Percentiles rank a stretch among this genome's conserved stretches.
phyloP scores from a whole-genome alignment of 495 filamentous ascomycete species.

The Chaetomium tenue region DNA sequence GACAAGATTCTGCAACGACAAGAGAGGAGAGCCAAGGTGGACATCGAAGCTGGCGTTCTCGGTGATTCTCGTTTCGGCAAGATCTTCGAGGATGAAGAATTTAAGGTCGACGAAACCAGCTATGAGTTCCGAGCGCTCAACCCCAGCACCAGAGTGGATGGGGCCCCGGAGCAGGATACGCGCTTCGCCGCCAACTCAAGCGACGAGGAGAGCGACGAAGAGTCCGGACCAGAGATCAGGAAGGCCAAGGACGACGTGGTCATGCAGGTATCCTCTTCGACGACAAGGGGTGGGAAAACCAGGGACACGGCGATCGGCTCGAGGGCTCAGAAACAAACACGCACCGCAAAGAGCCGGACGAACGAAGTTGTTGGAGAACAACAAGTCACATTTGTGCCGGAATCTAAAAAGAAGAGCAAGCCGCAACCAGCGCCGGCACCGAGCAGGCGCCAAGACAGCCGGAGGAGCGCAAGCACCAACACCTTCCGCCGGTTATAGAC shows the following conservation, averaged over 20 bases:
- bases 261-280: constrained; percentile 70
- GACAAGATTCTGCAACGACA: constrained; percentile 78
- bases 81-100: constrained; percentile 90
- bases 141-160: constrained; percentile 62
- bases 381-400: constrained; percentile 79
- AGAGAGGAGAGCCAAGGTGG: constrained; percentile 73
- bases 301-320: constrained; percentile 70
- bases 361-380: constrained; percentile 74
- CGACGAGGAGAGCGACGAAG: constrained; percentile 24
- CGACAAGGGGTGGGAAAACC: constrained; percentile 54
- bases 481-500: constrained; percentile 61
- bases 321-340: constrained; percentile 51
- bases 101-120: constrained; percentile 86
- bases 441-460: constrained; percentile 49
- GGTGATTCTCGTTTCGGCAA: constrained; percentile 80
- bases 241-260: constrained; percentile 47
- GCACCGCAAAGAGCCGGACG: constrained; percentile 45
- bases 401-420: constrained; percentile 52
- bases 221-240: constrained; percentile 41
- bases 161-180: neutral
- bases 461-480: constrained; percentile 73
- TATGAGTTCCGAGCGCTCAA: constrained; percentile 84
- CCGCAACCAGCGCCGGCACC: constrained; percentile 37
- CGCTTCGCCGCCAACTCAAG: constrained; percentile 16
- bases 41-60: constrained; percentile 60